These are phyloP conservation scores for Linnemannia hyalina DNA, from an alignment of 192 early-diverging fungal species.

Conservation along the genomic window DNA sequence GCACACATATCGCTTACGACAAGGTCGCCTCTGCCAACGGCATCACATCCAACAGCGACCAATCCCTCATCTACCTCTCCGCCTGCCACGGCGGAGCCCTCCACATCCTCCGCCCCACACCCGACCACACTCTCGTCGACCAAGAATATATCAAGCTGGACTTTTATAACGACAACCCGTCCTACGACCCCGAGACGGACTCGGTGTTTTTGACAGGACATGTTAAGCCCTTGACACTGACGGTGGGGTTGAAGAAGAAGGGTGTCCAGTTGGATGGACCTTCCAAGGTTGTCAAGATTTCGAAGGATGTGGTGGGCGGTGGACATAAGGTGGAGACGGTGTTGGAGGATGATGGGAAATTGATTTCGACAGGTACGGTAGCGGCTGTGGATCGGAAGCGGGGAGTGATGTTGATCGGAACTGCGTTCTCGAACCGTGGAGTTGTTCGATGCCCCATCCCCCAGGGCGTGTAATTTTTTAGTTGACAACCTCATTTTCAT, in stretches of 20 bases:
- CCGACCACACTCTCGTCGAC: conserved; percentile 2
- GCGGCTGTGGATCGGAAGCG: conserved; percentile 50
- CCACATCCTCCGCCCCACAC: conserved; percentile 19
- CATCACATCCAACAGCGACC: conserved; percentile 31
- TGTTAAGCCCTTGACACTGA: conserved; percentile 15
- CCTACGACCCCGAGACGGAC: conserved; percentile 20
- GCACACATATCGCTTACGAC: conserved; percentile 26
- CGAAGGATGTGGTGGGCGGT: conserved; percentile 2
- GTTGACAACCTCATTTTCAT: no score
- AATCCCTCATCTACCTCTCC: conserved; percentile 27
- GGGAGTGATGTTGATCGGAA: conserved; percentile 40
- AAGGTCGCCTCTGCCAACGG: conserved; percentile 37
- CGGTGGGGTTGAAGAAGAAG: not conserved
- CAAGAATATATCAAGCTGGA: conserved; percentile 35
- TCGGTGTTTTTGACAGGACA: conserved; percentile 29
- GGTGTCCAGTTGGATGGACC: conserved; percentile 8
- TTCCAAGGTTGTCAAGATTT: conserved; percentile 36
- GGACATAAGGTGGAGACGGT: conserved; percentile 25
- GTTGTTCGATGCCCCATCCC: conserved; percentile 44
- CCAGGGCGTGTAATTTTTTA: not conserved
- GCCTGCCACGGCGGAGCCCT: conserved; percentile 33
- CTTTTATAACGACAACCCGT: conserved; percentile 45
- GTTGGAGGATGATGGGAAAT: conserved; percentile 37
- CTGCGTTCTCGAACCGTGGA: conserved; percentile 22
- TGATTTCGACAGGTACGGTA: conserved; percentile 29